phyloP scores from a whole-genome alignment of 75 land plant genomes.

The Selaginella moellendorffii region DNA sequence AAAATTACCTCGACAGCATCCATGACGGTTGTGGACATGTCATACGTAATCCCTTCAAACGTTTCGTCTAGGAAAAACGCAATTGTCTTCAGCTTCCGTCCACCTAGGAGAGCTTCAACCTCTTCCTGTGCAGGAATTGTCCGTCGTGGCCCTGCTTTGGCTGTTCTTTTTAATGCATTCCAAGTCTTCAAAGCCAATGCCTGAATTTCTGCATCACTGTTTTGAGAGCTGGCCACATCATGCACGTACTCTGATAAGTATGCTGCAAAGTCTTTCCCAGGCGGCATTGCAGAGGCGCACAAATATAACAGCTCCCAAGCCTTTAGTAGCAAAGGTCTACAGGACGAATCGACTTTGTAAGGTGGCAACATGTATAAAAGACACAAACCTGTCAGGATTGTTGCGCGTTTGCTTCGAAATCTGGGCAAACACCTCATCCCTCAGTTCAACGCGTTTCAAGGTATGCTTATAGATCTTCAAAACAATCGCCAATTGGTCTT shows the following conservation, averaged over 20 bases:
- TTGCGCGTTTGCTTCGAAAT: conserved; percentile 88
- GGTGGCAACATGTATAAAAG: no score
- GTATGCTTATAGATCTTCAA: conserved; percentile 86
- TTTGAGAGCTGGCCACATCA: conserved; percentile 55
- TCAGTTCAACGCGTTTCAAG: conserved; percentile 84
- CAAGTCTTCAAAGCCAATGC: conserved; percentile 60
- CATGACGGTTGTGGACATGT: conserved; percentile 86
- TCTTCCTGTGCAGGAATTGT: conserved; percentile 79
- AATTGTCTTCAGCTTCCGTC: conserved; percentile 72
- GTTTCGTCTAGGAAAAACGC: conserved; percentile 96
- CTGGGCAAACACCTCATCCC: conserved; percentile 85
- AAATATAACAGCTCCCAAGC: conserved; percentile 88
- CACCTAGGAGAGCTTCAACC: conserved; percentile 74
- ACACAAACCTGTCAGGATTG: conserved; percentile 63
- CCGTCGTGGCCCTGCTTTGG: conserved; percentile 82
- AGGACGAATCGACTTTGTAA: no score
- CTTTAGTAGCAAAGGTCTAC: conserved; percentile 48
- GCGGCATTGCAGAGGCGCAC: conserved; percentile 93
- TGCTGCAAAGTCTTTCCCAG: conserved; percentile 81
- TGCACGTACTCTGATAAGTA: conserved; percentile 89
- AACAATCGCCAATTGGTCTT: conserved; percentile 60
- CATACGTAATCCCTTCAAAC: conserved; percentile 88
- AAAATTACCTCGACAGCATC: conserved; percentile 50
- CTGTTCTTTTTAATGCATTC: conserved; percentile 72
- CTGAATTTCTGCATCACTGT: conserved; percentile 32